Conservation (phyloP, 2,329 filamentous ascomycete genomes). For the Hymenoscyphus fructigenus region DNA sequence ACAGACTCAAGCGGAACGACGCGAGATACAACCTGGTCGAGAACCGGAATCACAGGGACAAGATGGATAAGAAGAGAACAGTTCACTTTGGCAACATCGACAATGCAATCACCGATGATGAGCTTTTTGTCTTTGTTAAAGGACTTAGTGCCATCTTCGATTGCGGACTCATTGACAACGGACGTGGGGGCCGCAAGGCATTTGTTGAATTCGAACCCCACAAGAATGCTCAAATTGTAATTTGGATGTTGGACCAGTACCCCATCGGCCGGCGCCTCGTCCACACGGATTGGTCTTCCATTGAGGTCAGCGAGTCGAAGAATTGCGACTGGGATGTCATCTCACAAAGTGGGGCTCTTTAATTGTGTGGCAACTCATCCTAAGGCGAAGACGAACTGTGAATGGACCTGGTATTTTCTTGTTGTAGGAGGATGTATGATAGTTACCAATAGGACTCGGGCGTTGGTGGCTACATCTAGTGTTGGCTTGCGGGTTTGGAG, state of each 20-base stretch:
- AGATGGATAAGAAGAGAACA: neutral
- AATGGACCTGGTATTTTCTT: too few relatives aligned
- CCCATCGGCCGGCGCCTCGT: neutral
- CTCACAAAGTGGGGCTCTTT: neutral
- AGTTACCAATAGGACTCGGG: neutral
- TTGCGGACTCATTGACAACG: neutral
- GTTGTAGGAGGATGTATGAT: too few relatives aligned
- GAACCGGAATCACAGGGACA: neutral
- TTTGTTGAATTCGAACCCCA: neutral
- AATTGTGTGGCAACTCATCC: too few relatives aligned
- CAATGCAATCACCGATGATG: neutral
- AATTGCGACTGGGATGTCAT: neutral
- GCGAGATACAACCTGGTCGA: neutral
- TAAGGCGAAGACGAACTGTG: too few relatives aligned
- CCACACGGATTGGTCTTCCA: neutral
- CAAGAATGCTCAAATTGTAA: neutral
- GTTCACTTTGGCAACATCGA: neutral
- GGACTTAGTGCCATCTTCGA: neutral
- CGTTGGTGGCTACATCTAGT: neutral
- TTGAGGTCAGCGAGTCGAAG: neutral
- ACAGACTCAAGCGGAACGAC: neutral
- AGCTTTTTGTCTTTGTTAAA: neutral
- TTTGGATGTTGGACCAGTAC: neutral
- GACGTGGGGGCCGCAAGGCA: neutral
- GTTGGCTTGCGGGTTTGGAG: neutral